These are phyloP conservation scores for Trypanosoma mega DNA, from an alignment of 208 protist species.

Conservation along the genomic window DNA sequence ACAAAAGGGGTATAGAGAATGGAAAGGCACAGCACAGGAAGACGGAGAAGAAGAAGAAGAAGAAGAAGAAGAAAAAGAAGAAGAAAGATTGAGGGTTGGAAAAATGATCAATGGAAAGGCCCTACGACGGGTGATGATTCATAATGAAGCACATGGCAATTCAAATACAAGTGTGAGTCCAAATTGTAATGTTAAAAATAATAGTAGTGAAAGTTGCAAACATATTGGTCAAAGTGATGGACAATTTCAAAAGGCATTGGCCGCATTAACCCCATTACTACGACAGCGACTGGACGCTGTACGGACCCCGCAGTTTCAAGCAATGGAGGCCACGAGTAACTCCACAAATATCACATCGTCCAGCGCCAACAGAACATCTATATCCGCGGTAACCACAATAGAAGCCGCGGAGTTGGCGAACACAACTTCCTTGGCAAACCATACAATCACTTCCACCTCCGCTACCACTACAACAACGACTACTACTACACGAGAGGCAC, in stretches of 20 bases:
- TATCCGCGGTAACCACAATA: too few species aligned
- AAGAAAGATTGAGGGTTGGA: too few species aligned
- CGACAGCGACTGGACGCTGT: constrained; percentile 3
- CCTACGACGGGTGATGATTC: too few species aligned
- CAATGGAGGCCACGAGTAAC: background rate
- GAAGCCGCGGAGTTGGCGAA: background rate
- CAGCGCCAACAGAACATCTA: too few species aligned
- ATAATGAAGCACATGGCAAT: background rate
- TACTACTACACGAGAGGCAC: constrained; percentile 31
- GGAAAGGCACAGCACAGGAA: too few species aligned
- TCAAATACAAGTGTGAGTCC: background rate
- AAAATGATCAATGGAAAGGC: too few species aligned
- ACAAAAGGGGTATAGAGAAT: too few species aligned
- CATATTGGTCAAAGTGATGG: background rate
- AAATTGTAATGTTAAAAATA: background rate
- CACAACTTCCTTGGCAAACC: background rate
- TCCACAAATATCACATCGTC: too few species aligned
- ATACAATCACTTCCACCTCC: background rate
- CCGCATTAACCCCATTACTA: constrained; percentile 20
- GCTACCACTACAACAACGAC: constrained; percentile 4
- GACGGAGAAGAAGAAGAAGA: too few species aligned
- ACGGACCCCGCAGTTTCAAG: background rate
- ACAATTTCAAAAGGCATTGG: constrained; percentile 18
- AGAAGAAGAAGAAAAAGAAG: too few species aligned
- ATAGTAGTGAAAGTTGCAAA: constrained; percentile 13